Conservation (phyloP, 2,329 filamentous ascomycete species). For the Fusarium liriodendri region DNA sequence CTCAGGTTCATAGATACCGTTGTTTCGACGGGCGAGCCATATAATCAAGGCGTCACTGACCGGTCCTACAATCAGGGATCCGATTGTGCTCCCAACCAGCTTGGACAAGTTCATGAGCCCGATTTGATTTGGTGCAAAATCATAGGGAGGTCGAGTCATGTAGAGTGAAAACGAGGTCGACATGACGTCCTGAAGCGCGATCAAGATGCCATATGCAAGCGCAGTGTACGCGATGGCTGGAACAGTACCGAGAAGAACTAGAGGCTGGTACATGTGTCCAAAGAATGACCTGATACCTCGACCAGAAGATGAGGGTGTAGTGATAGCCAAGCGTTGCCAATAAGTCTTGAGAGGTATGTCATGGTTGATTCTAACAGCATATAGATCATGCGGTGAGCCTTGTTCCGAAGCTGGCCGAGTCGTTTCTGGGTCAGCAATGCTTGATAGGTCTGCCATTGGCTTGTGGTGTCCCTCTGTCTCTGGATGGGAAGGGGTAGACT, state of each 20-base stretch:
- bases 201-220: neutral
- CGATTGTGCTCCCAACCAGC: too few relatives aligned
- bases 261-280: slow-evolving; percentile 14
- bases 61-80: too few relatives aligned
- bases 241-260: neutral
- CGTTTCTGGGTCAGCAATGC: too few relatives aligned
- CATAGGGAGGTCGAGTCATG: slow-evolving; percentile 42
- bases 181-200: neutral
- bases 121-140: slow-evolving; percentile 37
- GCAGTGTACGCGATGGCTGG: slow-evolving; percentile 6
- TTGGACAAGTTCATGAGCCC: slow-evolving; percentile 38
- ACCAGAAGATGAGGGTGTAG: neutral
- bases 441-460: too few relatives aligned
- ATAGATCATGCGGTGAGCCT: neutral
- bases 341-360: slow-evolving; percentile 2
- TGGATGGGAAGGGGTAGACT: too few relatives aligned
- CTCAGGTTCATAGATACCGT: too few relatives aligned
- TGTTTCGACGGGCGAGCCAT: too few relatives aligned
- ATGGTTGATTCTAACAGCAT: neutral
- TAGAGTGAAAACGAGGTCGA: neutral
- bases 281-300: neutral
- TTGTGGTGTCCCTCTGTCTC: too few relatives aligned
- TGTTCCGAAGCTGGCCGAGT: neutral
- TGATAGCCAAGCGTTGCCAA: neutral
- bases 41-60: too few relatives aligned